These are phyloP conservation scores for Bertia moriformis DNA, from an alignment of 2,329 filamentous ascomycete species.

Conservation along the genomic window DNA sequence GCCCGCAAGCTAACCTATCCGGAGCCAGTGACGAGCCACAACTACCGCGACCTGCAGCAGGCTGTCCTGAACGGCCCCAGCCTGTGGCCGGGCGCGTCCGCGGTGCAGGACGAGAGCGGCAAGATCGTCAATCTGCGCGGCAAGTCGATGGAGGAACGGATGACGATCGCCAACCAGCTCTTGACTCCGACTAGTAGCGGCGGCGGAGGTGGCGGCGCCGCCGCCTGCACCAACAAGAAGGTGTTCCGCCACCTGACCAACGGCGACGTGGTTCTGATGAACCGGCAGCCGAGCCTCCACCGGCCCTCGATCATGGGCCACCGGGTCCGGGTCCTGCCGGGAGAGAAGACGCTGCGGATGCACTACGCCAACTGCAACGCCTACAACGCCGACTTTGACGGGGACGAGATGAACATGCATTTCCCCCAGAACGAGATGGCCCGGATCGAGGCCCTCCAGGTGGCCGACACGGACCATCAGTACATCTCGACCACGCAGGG, in stretches of 20 bases:
- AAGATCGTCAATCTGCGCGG: conserved; percentile 76
- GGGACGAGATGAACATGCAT: conserved; percentile 99
- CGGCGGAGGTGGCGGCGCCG: conserved; percentile 49
- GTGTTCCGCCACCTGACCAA: conserved; percentile 92
- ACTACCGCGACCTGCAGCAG: conserved; percentile 88
- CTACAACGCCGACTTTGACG: conserved; percentile 98
- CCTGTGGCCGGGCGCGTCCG: conserved; percentile 84
- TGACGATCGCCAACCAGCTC: conserved; percentile 81
- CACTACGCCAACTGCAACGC: conserved; percentile 99
- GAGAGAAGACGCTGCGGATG: conserved; percentile 97
- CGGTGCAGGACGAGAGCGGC: conserved; percentile 90
- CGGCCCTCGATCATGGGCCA: conserved; percentile 99
- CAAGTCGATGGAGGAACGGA: conserved; percentile 76
- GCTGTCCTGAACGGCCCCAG: conserved; percentile 89
- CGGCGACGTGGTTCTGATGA: conserved; percentile 96
- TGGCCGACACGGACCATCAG: conserved; percentile 93
- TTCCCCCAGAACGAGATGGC: conserved; percentile 96
- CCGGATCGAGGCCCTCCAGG: conserved; percentile 79
- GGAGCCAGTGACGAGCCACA: conserved; percentile 92
- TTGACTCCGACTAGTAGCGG: conserved; percentile 68
- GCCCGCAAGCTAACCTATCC: conserved; percentile 91
- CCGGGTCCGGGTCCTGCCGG: conserved; percentile 76
- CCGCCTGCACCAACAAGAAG: conserved; percentile 59
- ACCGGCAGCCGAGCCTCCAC: conserved; percentile 90
- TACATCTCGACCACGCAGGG: conserved; percentile 89